Evolutionary conservation across 179 eudicot species (phyloP).

Genomic region (Monotropa hypopitys): DNA sequence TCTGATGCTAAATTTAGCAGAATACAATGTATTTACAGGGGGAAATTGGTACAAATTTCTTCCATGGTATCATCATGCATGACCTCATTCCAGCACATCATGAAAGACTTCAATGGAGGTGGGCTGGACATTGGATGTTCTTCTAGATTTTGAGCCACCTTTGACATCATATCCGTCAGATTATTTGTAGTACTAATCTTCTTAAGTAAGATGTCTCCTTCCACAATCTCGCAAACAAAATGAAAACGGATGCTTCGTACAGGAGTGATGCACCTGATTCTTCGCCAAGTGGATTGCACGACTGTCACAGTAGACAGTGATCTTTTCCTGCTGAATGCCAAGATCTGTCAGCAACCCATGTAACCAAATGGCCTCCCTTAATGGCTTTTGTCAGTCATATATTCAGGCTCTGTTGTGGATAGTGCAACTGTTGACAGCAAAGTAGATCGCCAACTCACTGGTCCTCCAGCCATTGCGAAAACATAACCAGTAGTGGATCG

Average conservation of each 20-base stretch:
- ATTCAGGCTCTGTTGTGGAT: neutral
- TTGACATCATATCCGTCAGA: neutral
- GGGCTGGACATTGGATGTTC: too few species aligned
- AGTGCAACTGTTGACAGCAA: neutral
- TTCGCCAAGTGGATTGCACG: slow-evolving; percentile 1
- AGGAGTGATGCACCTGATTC: neutral
- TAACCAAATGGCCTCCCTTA: too few species aligned
- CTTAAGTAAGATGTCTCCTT: neutral
- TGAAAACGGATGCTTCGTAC: neutral
- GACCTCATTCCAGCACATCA: neutral
- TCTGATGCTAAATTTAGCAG: too few species aligned
- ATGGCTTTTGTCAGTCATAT: too few species aligned
- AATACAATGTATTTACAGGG: too few species aligned
- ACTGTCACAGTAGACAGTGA: neutral
- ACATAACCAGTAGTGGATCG: too few species aligned
- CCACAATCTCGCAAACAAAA: neutral
- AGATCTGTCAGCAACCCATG: too few species aligned
- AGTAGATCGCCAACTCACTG: neutral
- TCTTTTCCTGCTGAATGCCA: neutral
- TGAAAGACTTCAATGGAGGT: too few species aligned
- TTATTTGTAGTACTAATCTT: neutral
- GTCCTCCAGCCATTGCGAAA: neutral
- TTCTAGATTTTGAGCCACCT: neutral
- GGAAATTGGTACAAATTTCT: too few species aligned
- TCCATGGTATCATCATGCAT: too few species aligned